Base-by-base conservation (phyloP, 2,329 filamentous ascomycete species). In the Mollisiaceae sp. region DNA sequence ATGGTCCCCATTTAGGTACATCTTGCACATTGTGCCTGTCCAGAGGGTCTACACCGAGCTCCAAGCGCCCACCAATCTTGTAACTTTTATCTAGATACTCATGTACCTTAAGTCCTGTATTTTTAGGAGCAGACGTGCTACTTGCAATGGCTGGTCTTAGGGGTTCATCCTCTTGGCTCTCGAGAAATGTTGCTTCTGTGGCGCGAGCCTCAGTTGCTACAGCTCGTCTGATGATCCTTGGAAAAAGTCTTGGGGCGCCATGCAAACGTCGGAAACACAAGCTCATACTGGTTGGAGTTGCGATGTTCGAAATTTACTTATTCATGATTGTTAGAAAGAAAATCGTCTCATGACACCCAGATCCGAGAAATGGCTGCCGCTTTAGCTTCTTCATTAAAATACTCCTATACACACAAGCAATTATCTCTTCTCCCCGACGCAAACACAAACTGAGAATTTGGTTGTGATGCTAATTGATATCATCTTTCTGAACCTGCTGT, bases 1-100 rank as follows among this genome's bases (percentile, higher is more conserved):
- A 67, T 2, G n/a, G 27, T 55, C 66, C 66, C 68, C 68, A 70
- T 32, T 50, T 64, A n/a, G 63, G 68, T 22, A 64, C 15, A 9
- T 60, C 60, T 4, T 52, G 65, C 45, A 64, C 62, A 61, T 67
- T 62, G 36, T 43, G 57, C 39, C 59, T 63, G 24, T 65, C 62
- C 41, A 60, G 35, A 4, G 59, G 32, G 1, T 36, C 60, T 24
- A 39, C 41, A n/a, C 56, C 41, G 9, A 41, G 60, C 36, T 56
- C 52, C 43, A 67, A 47, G 2, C 32, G 20, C 20, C 47, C 52
- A 20, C 62, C 65, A 45, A 54, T 22, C 59, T 63, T 47, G 59
- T 67, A 67, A 15, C 39, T 32, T n/a, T 50, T 22, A n/a, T 18
- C 63, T 22, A 67, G 24, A 11, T 50, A 22, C 52, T 58, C 57